These are phyloP conservation scores for Berberis thunbergii DNA, from an alignment of 164 flowering plant species.

Conservation along the genomic window DNA sequence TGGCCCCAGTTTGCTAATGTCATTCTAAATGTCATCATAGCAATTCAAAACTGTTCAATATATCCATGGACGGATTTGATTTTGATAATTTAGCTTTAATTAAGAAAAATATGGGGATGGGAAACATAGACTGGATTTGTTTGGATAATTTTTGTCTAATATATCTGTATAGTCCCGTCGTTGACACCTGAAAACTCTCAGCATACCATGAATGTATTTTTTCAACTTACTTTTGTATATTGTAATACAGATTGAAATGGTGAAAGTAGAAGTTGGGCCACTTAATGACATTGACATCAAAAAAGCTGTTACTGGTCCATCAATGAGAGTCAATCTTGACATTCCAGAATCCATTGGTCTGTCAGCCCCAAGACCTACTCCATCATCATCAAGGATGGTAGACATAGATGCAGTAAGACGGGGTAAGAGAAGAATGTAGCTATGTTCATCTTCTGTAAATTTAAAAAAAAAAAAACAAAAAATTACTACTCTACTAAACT, in stretches of 20 bases:
- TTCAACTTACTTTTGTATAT: conserved; percentile 2
- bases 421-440: conserved; percentile 48
- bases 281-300: conserved; percentile 45
- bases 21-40: too few species aligned
- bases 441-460: neutral
- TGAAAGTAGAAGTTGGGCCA: conserved; percentile 40
- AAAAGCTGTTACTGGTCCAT: conserved; percentile 48
- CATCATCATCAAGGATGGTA: conserved; percentile 49
- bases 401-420: conserved; percentile 60
- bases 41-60: too few species aligned
- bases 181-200: neutral
- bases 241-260: conserved; percentile 49
- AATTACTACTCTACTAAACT: too few species aligned
- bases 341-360: conserved; percentile 91
- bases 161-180: neutral
- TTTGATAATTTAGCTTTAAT: neutral
- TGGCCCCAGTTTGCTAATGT: too few species aligned
- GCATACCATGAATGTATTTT: neutral
- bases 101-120: neutral
- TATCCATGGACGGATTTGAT: neutral
- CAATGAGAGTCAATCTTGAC: conserved; percentile 58
- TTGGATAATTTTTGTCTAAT: neutral
- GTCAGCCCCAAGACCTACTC: conserved; percentile 26
- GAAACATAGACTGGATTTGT: too few species aligned
- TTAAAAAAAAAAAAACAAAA: too few species aligned